Percentiles rank a stretch among this genome's conserved stretches.
Conservation (phyloP, 768 basidiomycete genomes). For the Fomitopsis serialis region DNA sequence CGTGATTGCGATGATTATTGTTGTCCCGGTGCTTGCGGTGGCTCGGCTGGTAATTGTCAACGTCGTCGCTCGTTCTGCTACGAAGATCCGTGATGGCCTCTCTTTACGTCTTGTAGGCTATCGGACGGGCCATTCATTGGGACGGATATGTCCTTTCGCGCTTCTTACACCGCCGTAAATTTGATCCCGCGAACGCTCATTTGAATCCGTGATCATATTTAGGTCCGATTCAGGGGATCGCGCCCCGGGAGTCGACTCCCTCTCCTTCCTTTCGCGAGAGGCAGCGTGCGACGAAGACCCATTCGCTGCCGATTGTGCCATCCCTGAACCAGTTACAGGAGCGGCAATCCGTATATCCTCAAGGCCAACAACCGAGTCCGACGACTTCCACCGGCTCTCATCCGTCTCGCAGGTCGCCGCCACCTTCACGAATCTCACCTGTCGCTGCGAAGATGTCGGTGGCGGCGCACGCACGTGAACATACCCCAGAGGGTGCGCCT, state of each 20-base stretch:
- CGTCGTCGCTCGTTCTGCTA: neutral
- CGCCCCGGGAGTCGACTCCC: slow-evolving; percentile 37
- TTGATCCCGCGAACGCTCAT: slow-evolving; percentile 12
- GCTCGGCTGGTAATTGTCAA: neutral
- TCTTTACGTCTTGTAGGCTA: neutral
- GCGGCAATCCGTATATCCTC: slow-evolving; percentile 28
- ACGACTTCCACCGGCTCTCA: slow-evolving; percentile 27
- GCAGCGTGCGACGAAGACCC: slow-evolving; percentile 50
- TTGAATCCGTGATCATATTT: slow-evolving; percentile 8
- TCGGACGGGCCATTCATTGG: neutral
- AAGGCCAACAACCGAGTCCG: slow-evolving; percentile 33
- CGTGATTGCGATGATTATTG: neutral
- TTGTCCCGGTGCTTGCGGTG: neutral
- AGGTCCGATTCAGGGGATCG: slow-evolving; percentile 28
- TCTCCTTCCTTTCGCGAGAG: slow-evolving; percentile 37
- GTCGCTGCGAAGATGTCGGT: slow-evolving; percentile 28
- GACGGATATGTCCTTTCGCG: neutral
- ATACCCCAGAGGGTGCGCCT: slow-evolving; percentile 38
- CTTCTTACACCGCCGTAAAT: neutral
- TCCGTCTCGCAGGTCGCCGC: slow-evolving; percentile 30
- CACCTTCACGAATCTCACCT: slow-evolving; percentile 25
- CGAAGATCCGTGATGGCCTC: neutral
- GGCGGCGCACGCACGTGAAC: slow-evolving; percentile 15
- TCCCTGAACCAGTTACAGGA: slow-evolving; percentile 47
- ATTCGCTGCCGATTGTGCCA: slow-evolving; percentile 60